These are phyloP conservation scores for Nemania sp. DNA, from an alignment of 2,329 filamentous ascomycete genomes.

Conservation along the genomic window DNA sequence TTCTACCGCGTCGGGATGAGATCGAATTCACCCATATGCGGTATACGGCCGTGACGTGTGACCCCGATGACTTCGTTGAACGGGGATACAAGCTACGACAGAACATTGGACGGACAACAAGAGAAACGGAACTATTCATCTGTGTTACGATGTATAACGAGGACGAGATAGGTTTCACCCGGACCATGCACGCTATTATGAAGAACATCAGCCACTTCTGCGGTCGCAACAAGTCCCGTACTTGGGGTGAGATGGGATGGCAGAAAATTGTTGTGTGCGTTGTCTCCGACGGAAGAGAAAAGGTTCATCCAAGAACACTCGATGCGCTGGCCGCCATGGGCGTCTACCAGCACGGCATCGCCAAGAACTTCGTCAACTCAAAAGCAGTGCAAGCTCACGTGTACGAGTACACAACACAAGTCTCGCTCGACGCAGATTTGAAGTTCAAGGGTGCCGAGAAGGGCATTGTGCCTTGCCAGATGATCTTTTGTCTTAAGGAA, in stretches of 20 bases:
- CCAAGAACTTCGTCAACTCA: slow-evolving; percentile 98
- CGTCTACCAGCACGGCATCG: slow-evolving; percentile 97
- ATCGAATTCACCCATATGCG: slow-evolving; percentile 97
- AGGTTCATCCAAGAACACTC: slow-evolving; percentile 91
- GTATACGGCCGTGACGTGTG: slow-evolving; percentile 94
- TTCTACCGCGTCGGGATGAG: slow-evolving; percentile 91
- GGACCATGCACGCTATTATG: slow-evolving; percentile 96
- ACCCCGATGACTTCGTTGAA: slow-evolving; percentile 87
- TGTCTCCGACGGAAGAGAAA: slow-evolving; percentile 89
- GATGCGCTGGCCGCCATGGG: slow-evolving; percentile 97
- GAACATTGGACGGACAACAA: slow-evolving; percentile 88
- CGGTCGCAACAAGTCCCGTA: slow-evolving; percentile 90
- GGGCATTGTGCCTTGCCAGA: slow-evolving; percentile 96
- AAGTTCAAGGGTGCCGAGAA: slow-evolving; percentile 99
- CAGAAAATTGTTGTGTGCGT: slow-evolving; percentile 99
- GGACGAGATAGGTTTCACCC: slow-evolving; percentile 93
- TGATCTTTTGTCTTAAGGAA: slow-evolving; percentile 98
- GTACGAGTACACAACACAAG: slow-evolving; percentile 98
- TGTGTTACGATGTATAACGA: slow-evolving; percentile 99
- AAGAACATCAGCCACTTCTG: slow-evolving; percentile 99
- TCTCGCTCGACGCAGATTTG: slow-evolving; percentile 92
- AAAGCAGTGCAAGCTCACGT: slow-evolving; percentile 96
- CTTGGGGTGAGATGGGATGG: slow-evolving; percentile 98
- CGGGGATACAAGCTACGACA: slow-evolving; percentile 93
- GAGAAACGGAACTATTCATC: slow-evolving; percentile 95